Conservation (phyloP, 2,329 filamentous ascomycete genomes). For the Xylogone sp. region DNA sequence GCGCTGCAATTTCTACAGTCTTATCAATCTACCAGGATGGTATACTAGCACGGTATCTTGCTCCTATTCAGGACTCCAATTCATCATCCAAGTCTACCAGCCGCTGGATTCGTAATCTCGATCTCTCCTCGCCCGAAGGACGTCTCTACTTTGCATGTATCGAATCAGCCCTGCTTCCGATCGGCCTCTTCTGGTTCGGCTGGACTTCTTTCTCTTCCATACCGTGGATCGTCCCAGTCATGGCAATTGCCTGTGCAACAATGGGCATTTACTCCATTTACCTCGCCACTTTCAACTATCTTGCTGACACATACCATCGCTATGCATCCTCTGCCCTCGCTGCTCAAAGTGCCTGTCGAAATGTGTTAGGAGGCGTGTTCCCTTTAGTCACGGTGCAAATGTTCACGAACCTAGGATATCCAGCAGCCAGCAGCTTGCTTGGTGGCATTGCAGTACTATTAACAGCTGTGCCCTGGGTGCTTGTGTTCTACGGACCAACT, state of each 20-base stretch:
- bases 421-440: slow-evolving; percentile 68
- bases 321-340: slow-evolving; percentile 85
- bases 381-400: slow-evolving; percentile 72
- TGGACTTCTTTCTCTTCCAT: slow-evolving; percentile 56
- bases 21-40: slow-evolving; percentile 71
- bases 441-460: slow-evolving; percentile 64
- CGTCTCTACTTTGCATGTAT: slow-evolving; percentile 82
- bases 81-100: neutral
- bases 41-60: slow-evolving; percentile 47
- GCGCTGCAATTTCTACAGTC: slow-evolving; percentile 60
- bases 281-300: slow-evolving; percentile 86
- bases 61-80: slow-evolving; percentile 7
- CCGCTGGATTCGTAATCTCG: slow-evolving; percentile 14
- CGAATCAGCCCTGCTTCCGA: slow-evolving; percentile 69
- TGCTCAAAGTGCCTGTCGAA: slow-evolving; percentile 82
- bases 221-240: slow-evolving; percentile 68
- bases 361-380: slow-evolving; percentile 77
- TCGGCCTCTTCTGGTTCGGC: slow-evolving; percentile 78
- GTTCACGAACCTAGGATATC: slow-evolving; percentile 69
- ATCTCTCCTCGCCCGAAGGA: slow-evolving; percentile 60
- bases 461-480: slow-evolving; percentile 81
- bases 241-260: slow-evolving; percentile 70
- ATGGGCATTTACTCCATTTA: slow-evolving; percentile 87
- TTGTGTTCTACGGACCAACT: slow-evolving; percentile 72
- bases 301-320: slow-evolving; percentile 81